phyloP scores from a whole-genome alignment of 805 yeast species.

The Saturnispora halmiae region DNA sequence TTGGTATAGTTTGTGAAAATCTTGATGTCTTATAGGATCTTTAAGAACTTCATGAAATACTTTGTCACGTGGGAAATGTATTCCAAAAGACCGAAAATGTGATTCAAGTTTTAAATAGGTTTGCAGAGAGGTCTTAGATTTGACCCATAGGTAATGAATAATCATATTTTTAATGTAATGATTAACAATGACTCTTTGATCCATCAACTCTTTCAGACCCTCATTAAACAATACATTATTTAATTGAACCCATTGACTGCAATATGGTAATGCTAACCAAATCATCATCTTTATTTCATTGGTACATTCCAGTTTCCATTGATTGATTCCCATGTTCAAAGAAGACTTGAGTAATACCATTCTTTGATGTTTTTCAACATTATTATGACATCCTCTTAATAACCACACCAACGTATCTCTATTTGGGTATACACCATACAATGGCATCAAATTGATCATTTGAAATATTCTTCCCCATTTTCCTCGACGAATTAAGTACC shows the following conservation, averaged over 20 bases:
- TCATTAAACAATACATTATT: constrained; percentile 3
- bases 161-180: constrained; percentile 3
- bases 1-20: neutral
- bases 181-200: neutral
- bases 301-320: constrained; percentile 5
- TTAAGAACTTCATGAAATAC: neutral
- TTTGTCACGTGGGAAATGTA: neutral
- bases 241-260: constrained; percentile 3
- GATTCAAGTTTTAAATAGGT: neutral
- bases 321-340: neutral
- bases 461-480: constrained; percentile 2
- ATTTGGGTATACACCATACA: neutral
- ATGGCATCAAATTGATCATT: constrained; percentile 1
- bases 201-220: neutral
- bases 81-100: neutral
- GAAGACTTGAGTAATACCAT: neutral
- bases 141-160: neutral
- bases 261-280: constrained; percentile 7
- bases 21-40: neutral
- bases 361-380: neutral
- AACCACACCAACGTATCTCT: constrained; percentile 6
- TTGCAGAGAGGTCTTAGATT: neutral
- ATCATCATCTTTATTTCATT: constrained; percentile 6
- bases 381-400: constrained; percentile 1
- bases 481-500: constrained; percentile 1